These are phyloP conservation scores for Lachancea sp. DNA, from an alignment of 805 yeast species.

Conservation along the genomic window DNA sequence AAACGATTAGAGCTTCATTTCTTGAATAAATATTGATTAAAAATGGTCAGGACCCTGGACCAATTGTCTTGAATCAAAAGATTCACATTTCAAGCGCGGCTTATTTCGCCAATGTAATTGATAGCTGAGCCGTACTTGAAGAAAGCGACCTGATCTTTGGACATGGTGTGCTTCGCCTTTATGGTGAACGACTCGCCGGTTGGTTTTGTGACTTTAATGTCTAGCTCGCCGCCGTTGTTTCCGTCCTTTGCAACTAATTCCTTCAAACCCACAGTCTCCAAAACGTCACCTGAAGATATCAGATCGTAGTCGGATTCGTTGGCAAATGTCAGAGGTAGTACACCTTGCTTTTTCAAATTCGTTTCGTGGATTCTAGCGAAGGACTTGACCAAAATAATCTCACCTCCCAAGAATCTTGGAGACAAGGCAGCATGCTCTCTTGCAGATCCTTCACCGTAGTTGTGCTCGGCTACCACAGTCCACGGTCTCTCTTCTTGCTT, in stretches of 20 bases:
- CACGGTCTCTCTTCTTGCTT: slow-evolving; percentile 78
- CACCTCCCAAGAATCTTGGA: slow-evolving; percentile 91
- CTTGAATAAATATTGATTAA: slow-evolving; percentile 23
- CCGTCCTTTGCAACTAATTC: slow-evolving; percentile 80
- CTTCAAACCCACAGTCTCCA: slow-evolving; percentile 65
- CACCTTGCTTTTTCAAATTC: slow-evolving; percentile 85
- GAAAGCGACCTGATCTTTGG: slow-evolving; percentile 89
- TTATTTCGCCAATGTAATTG: slow-evolving; percentile 71
- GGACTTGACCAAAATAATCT: slow-evolving; percentile 81
- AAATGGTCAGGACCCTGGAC: slow-evolving; percentile 14
- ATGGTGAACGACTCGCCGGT: slow-evolving; percentile 67
- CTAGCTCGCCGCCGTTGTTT: slow-evolving; percentile 76
- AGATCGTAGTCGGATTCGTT: slow-evolving; percentile 83
- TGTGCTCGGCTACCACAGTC: slow-evolving; percentile 95
- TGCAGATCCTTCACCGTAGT: slow-evolving; percentile 98
- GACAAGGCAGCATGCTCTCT: slow-evolving; percentile 98
- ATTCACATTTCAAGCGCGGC: slow-evolving; percentile 24
- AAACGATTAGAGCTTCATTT: neutral
- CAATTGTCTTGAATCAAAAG: slow-evolving; percentile 18
- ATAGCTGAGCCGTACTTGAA: slow-evolving; percentile 98
- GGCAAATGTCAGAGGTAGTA: slow-evolving; percentile 90
- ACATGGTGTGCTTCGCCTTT: slow-evolving; percentile 89
- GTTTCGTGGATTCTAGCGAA: slow-evolving; percentile 99
- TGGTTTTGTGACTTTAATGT: slow-evolving; percentile 64
- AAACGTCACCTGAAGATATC: slow-evolving; percentile 66